Conservation (phyloP, 2,329 filamentous ascomycete species). For the Ophidiomyces ophidiicola region DNA sequence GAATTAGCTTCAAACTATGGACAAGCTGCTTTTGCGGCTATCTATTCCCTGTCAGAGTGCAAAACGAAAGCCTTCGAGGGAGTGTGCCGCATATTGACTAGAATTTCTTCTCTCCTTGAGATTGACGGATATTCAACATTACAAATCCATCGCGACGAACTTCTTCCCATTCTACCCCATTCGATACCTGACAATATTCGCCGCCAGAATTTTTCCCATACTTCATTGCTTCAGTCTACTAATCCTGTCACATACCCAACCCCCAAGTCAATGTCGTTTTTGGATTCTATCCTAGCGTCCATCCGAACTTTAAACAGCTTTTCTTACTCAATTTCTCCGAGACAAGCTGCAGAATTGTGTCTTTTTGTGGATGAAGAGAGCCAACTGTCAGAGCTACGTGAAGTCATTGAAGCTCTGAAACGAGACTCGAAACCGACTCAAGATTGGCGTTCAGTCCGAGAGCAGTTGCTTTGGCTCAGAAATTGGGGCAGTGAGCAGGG, state of each 20-base stretch:
- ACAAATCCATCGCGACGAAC: constrained; percentile 16
- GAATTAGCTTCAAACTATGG: constrained; percentile 33
- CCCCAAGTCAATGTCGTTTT: constrained; percentile 29
- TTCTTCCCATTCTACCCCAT: constrained; percentile 24
- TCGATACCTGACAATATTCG: constrained; percentile 27
- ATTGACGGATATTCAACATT: constrained; percentile 36
- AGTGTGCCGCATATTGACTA: constrained; percentile 39
- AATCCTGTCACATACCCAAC: constrained; percentile 35
- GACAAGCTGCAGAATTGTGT: constrained; percentile 37
- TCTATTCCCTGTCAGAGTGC: constrained; percentile 43
- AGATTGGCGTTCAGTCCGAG: constrained; percentile 39
- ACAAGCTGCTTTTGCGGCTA: constrained; percentile 47
- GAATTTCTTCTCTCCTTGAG: constrained; percentile 40
- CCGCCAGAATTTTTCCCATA: constrained; percentile 32
- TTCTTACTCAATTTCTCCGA: constrained; percentile 28
- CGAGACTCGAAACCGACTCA: constrained; percentile 35
- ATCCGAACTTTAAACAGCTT: constrained; percentile 29
- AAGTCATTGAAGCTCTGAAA: constrained; percentile 39
- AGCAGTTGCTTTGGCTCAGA: constrained; percentile 48
- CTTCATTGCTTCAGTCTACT: constrained; percentile 26
- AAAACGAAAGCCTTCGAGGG: constrained; percentile 36
- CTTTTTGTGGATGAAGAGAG: constrained; percentile 42
- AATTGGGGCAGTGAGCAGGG: constrained; percentile 40
- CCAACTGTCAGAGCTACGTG: constrained; percentile 42
- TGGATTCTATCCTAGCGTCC: constrained; percentile 32